Percentiles rank a stretch among this genome's conserved stretches.
These are phyloP conservation scores for Alternaria dauci DNA, from an alignment of 2,329 filamentous ascomycete species.

Conservation along the genomic window DNA sequence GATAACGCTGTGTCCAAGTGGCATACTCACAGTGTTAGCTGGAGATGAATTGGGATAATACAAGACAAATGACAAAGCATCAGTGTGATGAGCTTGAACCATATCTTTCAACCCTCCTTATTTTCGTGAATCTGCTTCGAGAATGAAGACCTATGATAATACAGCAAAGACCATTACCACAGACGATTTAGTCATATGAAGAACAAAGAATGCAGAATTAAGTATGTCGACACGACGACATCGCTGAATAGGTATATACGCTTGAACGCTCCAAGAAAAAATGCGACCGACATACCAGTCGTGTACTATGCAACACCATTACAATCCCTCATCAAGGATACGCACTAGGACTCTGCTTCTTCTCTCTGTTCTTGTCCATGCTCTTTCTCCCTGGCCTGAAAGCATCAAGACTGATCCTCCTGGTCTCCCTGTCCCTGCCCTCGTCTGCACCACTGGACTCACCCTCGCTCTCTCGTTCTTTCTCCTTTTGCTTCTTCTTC, in stretches of 20 bases:
- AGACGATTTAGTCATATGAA: background rate
- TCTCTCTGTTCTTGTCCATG: conserved; percentile 1
- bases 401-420: conserved; percentile 30
- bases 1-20: background rate
- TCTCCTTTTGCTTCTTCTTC: conserved; percentile 55
- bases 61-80: background rate
- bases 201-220: background rate
- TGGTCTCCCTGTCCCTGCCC: conserved; percentile 26
- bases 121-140: background rate
- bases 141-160: background rate
- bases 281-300: background rate
- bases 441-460: conserved; percentile 17
- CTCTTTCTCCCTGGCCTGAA: conserved; percentile 4
- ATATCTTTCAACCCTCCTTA: background rate
- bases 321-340: background rate
- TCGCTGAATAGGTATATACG: conserved; percentile 9
- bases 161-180: background rate
- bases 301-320: background rate
- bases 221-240: conserved; percentile 6
- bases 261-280: conserved; percentile 24
- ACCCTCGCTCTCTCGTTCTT: conserved; percentile 43
- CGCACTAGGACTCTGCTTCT: conserved; percentile 2
- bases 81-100: background rate
- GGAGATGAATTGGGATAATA: background rate
- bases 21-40: background rate